Base-by-base conservation (phyloP, 1,139 yeast genomes). In the Kurtzmaniella quercitrusa region DNA sequence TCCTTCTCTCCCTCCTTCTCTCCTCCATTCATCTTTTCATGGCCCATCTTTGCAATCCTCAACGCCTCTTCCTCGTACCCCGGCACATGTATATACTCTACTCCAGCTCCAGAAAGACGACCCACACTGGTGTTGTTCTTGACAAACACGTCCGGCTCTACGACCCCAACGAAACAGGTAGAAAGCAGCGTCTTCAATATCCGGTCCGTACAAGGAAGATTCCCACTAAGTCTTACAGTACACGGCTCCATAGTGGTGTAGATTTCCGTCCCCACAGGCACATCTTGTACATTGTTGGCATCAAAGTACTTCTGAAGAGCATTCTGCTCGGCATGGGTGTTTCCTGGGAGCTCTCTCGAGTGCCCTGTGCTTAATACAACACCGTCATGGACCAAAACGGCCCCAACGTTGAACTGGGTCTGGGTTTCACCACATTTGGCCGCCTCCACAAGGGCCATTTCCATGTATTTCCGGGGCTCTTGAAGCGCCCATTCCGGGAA, bases 231-330 rank as follows among this genome's bases (percentile, higher is more conserved):
- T 45, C 99, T 71, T 46, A 79, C 77, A 2, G 95, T 83, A 59
- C 99, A 94, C 0, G 99, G 99, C 57, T 94, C 99, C 98, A 94
- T 94, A 0, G 98, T 88, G 0, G 98, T 93, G 62, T 88, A 94
- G 11, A 93, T 65, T 38, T 85, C 89, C 0, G 95, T 81, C 0
- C 96, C 96, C 15, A 57, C 59, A 0, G 98, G 97, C 1, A 89
- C 72, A 3, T 68, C 69, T 4, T 59, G 51, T 1, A 56, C 52
- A 2, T 78, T 77, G 1, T 60, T 53, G 25, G 58, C 48, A 2
- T 55, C 47, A 45, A 73, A 81, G 53, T 83, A 85, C 60, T 94
- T 94, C 39, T 83, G 86, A 46, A 94, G 62, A 0, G 97, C 97
- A 68, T 95, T 85, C 58, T 94, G 97, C 58, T 94, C 99, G 1